Conservation (phyloP, 345 rosid species). For the Cardamine chenopodiifolia region DNA sequence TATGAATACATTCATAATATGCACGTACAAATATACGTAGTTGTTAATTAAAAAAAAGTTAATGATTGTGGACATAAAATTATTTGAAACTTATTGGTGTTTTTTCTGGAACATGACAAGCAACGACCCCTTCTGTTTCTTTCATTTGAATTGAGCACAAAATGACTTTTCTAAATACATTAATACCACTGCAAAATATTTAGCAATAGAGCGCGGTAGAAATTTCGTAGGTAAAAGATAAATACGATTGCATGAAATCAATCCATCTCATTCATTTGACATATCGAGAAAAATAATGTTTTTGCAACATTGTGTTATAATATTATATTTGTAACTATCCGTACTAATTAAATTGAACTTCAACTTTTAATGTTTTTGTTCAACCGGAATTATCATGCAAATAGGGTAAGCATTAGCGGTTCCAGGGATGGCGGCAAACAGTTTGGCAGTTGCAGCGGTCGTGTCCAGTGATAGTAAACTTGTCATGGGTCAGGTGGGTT, state of each 20-base stretch:
- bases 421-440: background rate
- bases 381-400: background rate
- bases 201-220: background rate
- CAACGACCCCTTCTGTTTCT: constrained; percentile 17
- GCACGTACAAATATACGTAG: background rate
- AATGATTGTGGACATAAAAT: constrained; percentile 12
- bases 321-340: background rate
- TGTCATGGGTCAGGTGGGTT: background rate
- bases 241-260: background rate
- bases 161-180: background rate
- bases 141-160: constrained; percentile 10
- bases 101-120: constrained; percentile 30
- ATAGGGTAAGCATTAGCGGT: background rate
- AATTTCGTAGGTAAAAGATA: background rate
- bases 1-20: background rate
- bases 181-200: background rate
- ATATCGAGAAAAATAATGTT: background rate
- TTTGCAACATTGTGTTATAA: background rate
- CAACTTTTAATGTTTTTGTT: no score
- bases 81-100: constrained; percentile 28
- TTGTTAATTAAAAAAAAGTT: background rate
- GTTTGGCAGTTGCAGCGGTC: background rate
- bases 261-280: background rate
- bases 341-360: no score
- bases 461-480: background rate